These are phyloP conservation scores for Rhodomyrtus tomentosa DNA, from an alignment of 345 rosid genomes.

Conservation along the genomic window DNA sequence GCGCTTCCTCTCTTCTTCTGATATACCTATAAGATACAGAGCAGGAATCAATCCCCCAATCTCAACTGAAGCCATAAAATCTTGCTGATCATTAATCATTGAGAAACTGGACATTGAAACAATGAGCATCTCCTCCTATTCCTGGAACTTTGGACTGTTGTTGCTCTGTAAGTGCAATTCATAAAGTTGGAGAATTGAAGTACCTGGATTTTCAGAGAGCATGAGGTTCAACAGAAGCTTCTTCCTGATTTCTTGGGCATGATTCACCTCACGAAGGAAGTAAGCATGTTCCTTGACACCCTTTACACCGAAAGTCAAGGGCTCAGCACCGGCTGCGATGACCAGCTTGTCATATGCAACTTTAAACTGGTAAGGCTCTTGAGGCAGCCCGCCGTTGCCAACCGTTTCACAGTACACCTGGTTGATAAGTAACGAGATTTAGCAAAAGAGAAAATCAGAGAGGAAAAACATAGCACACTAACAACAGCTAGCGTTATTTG, in stretches of 20 bases:
- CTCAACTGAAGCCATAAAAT: background rate
- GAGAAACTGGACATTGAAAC: background rate
- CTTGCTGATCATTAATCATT: background rate
- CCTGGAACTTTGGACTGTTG: background rate
- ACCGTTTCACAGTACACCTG: slow-evolving; percentile 80
- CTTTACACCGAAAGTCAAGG: slow-evolving; percentile 78
- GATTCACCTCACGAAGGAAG: slow-evolving; percentile 87
- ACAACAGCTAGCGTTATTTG: background rate
- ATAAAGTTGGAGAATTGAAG: background rate
- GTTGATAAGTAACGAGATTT: background rate
- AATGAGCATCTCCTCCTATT: background rate
- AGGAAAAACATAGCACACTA: background rate
- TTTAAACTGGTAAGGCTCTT: slow-evolving; percentile 65
- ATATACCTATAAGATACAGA: slow-evolving; percentile 34
- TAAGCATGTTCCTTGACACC: slow-evolving; percentile 85
- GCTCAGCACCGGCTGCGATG: slow-evolving; percentile 88
- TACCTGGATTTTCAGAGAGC: slow-evolving; percentile 90
- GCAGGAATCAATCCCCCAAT: background rate
- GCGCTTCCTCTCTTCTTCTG: slow-evolving; percentile 68
- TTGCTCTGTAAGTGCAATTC: background rate
- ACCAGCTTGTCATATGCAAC: slow-evolving; percentile 88
- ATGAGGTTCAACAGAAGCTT: slow-evolving; percentile 88
- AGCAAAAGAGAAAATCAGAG: background rate
- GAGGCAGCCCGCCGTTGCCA: slow-evolving; percentile 30
- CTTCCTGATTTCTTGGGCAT: slow-evolving; percentile 88